Evolutionary conservation across 768 basidiomycete species (phyloP), one percentile per base, ranked within the genome.

Genomic region (Leccinum imitatum): DNA sequence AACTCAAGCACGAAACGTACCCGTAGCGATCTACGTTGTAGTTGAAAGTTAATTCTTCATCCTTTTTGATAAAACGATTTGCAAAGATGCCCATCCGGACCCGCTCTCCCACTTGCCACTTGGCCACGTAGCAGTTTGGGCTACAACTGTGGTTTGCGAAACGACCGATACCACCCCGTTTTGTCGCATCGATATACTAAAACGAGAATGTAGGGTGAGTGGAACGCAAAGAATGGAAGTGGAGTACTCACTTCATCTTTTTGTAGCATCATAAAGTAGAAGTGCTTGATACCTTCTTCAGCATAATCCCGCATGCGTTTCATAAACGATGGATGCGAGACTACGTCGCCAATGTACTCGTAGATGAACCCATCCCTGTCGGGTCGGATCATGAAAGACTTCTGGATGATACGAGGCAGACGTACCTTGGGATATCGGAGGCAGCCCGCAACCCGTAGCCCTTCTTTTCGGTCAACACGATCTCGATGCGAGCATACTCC

Each of bases 191-290:
- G 69, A 99, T 95, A 75, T 91, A 98, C 95, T 95, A 23, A 17
- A 23, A 33, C 54, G 51, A 48, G 31, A 5, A 53, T 46, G 19
- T 7, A 39, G 23, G 23, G 23, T 62, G 30, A 54, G 59, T 9
- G 17, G n/a, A 46, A 53, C 47, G 53, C 21, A 37, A 50, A 31
- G 8, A 46, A 59, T 0, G 27, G 47, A 13, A 58, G 55, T 8
- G 21, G 15, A 11, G 17, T 15, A 74, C 85, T 57, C 65, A 94
- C 95, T 84, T 98, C 95, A 65, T 96, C 95, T 71, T 92, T 94
- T 77, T 99, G 96, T 59, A 99, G 75, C 91, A 96, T 95, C 97
- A 98, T 99, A 73, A 99, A 99, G 77, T 98, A 99, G 68, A 98
- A 99, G 73, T 98, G 97, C 56, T 84, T 81, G 64, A 98, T 94